Percentiles rank a stretch among this genome's conserved stretches.
These are phyloP conservation scores for Chionographis japonica DNA, from an alignment of 106 monocot species.

Conservation along the genomic window DNA sequence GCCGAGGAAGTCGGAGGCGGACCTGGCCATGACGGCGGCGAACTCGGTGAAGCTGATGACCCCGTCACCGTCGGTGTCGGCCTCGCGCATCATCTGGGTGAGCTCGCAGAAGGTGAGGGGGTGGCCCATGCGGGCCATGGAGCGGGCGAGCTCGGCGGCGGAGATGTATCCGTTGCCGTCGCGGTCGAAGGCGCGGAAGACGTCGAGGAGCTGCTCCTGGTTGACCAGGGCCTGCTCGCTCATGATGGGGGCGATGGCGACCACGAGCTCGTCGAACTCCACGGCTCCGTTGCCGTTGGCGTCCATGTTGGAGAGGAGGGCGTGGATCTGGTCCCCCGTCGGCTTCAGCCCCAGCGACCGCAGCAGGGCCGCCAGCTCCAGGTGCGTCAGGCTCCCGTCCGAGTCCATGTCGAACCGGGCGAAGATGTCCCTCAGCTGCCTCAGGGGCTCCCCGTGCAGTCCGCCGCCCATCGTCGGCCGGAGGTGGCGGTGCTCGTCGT, in stretches of 20 bases:
- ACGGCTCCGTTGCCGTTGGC: slow-evolving; percentile 49
- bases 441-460: slow-evolving; percentile 13
- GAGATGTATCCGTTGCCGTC: slow-evolving; percentile 50
- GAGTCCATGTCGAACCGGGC: slow-evolving; percentile 51
- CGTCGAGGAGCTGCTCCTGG: slow-evolving; percentile 35
- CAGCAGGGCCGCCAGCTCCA: slow-evolving; percentile 55
- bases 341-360: slow-evolving; percentile 45
- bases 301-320: slow-evolving; percentile 37
- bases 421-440: slow-evolving; percentile 41
- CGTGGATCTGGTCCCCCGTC: slow-evolving; percentile 40
- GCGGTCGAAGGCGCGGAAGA: slow-evolving; percentile 47
- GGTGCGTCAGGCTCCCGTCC: slow-evolving; percentile 50
- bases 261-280: slow-evolving; percentile 49
- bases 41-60: slow-evolving; percentile 50
- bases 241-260: slow-evolving; percentile 33
- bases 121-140: slow-evolving; percentile 50
- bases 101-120: slow-evolving; percentile 42
- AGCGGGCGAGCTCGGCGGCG: slow-evolving; percentile 48
- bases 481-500: too few relatives aligned
- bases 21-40: slow-evolving; percentile 39
- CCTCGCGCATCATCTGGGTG: slow-evolving; percentile 40
- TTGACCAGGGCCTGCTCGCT: slow-evolving; percentile 29
- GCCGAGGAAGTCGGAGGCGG: slow-evolving; percentile 45
- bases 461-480: not conserved
- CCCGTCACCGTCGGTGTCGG: slow-evolving; percentile 53